These are phyloP conservation scores for Cucurbita moschata DNA, from an alignment of 306 rosid genomes.

Conservation along the genomic window DNA sequence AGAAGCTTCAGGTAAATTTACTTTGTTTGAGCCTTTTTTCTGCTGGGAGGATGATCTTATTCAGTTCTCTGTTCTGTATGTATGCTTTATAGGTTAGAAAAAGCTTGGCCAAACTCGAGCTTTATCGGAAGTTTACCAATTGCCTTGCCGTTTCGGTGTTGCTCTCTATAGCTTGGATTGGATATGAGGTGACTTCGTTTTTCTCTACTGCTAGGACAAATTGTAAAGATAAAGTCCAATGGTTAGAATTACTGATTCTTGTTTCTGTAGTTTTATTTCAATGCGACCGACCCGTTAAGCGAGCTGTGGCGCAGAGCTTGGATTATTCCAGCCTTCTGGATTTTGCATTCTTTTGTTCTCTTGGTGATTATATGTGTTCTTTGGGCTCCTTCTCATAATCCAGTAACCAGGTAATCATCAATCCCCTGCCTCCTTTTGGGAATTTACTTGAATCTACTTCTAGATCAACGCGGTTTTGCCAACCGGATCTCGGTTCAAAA, in stretches of 20 bases:
- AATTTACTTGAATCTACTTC: background rate
- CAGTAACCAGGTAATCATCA: conserved; percentile 47
- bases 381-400: conserved; percentile 91
- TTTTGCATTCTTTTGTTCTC: conserved; percentile 57
- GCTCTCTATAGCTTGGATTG: conserved; percentile 82
- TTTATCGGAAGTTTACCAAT: conserved; percentile 81
- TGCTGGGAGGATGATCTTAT: background rate
- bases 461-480: conserved; percentile 18
- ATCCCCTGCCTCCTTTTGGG: background rate
- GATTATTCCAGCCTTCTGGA: conserved; percentile 91
- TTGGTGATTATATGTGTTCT: conserved; percentile 60
- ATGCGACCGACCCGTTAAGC: conserved; percentile 78
- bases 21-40: background rate
- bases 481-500: background rate
- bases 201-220: background rate
- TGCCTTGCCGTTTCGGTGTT: conserved; percentile 69
- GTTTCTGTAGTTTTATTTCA: conserved; percentile 32
- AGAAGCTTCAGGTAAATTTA: conserved; percentile 67
- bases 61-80: background rate
- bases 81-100: conserved; percentile 45
- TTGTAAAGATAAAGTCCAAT: background rate
- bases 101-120: conserved; percentile 72
- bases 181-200: conserved; percentile 59
- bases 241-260: background rate
- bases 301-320: conserved; percentile 94